A percentile compares a stretch with the other conserved stretches of the same genome.
phyloP scores from a whole-genome alignment of 2,329 filamentous ascomycete species.

The Volutella citrinella region DNA sequence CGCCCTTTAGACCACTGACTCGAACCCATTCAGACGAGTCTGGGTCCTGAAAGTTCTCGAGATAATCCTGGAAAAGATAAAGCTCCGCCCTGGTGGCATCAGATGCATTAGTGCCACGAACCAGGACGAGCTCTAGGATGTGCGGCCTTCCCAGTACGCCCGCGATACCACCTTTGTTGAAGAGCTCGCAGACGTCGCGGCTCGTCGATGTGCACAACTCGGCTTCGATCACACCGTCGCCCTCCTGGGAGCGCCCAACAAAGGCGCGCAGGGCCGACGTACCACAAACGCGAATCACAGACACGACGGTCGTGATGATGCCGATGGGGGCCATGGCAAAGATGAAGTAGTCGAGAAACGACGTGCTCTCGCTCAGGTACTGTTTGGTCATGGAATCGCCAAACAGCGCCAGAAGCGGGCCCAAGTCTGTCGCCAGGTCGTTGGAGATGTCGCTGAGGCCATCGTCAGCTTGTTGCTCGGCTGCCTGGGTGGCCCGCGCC shows the following conservation, averaged over 20 bases:
- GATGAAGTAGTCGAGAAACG: conserved; percentile 29
- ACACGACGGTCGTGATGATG: conserved; percentile 36
- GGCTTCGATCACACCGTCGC: conserved; percentile 28
- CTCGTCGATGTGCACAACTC: conserved; percentile 41
- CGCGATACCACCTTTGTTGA: conserved; percentile 28
- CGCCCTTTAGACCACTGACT: conserved; percentile 1
- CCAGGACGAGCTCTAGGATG: conserved; percentile 29
- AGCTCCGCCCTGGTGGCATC: too few relatives aligned
- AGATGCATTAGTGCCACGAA: background rate
- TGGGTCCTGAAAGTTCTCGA: background rate
- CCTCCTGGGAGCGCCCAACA: conserved; percentile 37
- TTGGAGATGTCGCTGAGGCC: too few relatives aligned
- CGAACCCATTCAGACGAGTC: background rate
- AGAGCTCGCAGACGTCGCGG: conserved; percentile 38
- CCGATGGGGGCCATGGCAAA: conserved; percentile 36
- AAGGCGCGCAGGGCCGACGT: conserved; percentile 31
- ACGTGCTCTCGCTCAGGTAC: conserved; percentile 33
- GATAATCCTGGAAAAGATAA: background rate
- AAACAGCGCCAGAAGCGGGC: conserved; percentile 33
- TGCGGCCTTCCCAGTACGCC: conserved; percentile 31
- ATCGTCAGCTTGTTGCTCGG: too few relatives aligned
- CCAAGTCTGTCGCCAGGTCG: conserved; percentile 32
- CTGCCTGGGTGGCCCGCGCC: too few relatives aligned
- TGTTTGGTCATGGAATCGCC: conserved; percentile 38
- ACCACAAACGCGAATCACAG: conserved; percentile 31